Evolutionary conservation across 208 protist species (phyloP).

Genomic region (Phytomonas serpens): DNA sequence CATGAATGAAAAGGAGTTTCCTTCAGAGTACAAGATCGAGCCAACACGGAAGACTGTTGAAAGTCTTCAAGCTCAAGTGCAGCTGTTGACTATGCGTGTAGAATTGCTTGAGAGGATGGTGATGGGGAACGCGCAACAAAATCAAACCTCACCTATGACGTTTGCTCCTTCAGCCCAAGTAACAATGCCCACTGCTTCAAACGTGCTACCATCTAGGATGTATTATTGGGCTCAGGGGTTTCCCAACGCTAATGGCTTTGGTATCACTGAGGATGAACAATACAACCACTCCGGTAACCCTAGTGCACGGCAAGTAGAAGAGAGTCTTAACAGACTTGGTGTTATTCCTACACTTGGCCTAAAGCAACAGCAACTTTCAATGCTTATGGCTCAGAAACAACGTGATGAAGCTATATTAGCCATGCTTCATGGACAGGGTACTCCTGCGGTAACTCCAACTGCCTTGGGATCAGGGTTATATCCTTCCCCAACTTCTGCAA

Average conservation of each 20-base stretch:
- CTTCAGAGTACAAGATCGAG: background rate
- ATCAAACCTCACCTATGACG: background rate
- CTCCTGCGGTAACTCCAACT: conserved; percentile 12
- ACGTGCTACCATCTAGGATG: background rate
- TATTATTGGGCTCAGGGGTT: conserved; percentile 3
- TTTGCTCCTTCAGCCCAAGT: background rate
- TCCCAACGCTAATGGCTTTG: background rate
- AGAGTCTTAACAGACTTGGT: background rate
- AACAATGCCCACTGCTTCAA: background rate
- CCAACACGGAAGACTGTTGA: conserved; percentile 13
- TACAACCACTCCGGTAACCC: background rate
- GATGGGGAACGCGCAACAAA: background rate
- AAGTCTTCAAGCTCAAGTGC: conserved; percentile 20
- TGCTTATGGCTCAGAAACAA: conserved; percentile 12
- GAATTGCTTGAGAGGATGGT: conserved; percentile 29
- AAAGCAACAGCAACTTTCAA: conserved; percentile 15
- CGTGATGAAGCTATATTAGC: conserved; percentile 9
- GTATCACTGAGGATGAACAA: background rate
- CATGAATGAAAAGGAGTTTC: conserved; percentile 3
- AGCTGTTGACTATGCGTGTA: conserved; percentile 30
- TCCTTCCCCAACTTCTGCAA: background rate
- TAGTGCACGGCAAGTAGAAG: background rate
- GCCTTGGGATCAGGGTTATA: background rate
- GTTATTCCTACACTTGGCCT: background rate
- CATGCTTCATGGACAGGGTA: conserved; percentile 12